phyloP scores from a whole-genome alignment of 805 yeast genomes.

The Zygosaccharomyces gambellarensis region DNA sequence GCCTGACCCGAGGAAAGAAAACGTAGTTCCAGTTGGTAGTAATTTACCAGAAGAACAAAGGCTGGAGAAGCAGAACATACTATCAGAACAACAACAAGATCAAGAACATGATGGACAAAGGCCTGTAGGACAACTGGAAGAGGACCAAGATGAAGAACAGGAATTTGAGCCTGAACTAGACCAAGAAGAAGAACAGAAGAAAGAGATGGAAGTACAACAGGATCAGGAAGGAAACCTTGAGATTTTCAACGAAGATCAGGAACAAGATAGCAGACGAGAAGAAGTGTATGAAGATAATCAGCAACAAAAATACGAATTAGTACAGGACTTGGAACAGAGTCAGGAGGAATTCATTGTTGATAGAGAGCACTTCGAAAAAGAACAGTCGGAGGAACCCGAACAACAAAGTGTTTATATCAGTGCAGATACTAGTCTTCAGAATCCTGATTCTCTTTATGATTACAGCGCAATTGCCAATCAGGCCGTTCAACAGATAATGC shows the following conservation, averaged over 20 bases:
- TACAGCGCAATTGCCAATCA: slow-evolving; percentile 15
- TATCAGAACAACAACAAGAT: no score
- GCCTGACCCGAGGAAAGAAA: background rate
- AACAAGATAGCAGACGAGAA: background rate
- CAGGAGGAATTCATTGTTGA: background rate
- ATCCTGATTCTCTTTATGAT: slow-evolving; percentile 9
- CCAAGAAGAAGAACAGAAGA: background rate
- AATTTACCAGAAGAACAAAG: no score
- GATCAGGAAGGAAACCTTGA: background rate
- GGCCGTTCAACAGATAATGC: slow-evolving; percentile 4
- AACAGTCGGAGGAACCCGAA: background rate
- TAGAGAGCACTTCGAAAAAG: background rate
- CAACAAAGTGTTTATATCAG: background rate
- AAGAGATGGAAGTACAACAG: background rate
- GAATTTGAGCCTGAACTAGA: background rate
- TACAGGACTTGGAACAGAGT: background rate
- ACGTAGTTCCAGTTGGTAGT: background rate
- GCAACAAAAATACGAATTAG: background rate
- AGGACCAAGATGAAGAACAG: slow-evolving; percentile 2
- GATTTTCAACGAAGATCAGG: background rate
- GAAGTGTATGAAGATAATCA: background rate
- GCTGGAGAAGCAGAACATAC: background rate
- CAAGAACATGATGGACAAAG: background rate
- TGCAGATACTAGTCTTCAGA: background rate
- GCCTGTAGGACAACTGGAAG: background rate